Percentiles rank a stretch among this genome's conserved stretches.
Evolutionary conservation across 345 rosid genomes (phyloP).

Genomic region (Lepidium aucheri): DNA sequence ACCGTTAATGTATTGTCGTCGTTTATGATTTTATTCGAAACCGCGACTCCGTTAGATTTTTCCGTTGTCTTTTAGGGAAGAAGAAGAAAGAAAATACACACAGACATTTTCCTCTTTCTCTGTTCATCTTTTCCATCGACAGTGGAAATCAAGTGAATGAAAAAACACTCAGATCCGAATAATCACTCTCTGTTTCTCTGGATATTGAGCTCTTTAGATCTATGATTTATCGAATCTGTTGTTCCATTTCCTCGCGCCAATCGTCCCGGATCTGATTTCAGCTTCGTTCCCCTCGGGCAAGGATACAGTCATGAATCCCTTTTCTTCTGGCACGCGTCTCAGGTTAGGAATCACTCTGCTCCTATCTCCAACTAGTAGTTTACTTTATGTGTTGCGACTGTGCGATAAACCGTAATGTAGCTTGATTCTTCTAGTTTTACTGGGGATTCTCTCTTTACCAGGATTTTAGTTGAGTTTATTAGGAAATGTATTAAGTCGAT

Average conservation of each 20-base stretch:
- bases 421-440: neutral
- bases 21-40: neutral
- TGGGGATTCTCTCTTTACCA: neutral
- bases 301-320: constrained; percentile 85
- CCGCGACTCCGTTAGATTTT: constrained; percentile 3
- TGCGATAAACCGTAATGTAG: constrained; percentile 17
- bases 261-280: constrained; percentile 13
- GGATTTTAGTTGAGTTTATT: neutral
- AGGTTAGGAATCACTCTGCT: constrained; percentile 40
- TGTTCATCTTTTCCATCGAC: constrained; percentile 12
- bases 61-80: constrained; percentile 3
- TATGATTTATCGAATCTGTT: neutral
- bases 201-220: constrained; percentile 11
- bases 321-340: constrained; percentile 93
- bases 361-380: neutral
- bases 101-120: neutral
- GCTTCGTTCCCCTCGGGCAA: neutral
- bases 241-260: neutral
- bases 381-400: neutral
- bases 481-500: neutral
- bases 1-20: neutral
- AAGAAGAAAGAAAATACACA: neutral
- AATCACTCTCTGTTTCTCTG: neutral
- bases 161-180: constrained; percentile 13
- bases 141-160: constrained; percentile 5